Conservation (phyloP, 805 yeast genomes). For the Saturnispora sanitii region DNA sequence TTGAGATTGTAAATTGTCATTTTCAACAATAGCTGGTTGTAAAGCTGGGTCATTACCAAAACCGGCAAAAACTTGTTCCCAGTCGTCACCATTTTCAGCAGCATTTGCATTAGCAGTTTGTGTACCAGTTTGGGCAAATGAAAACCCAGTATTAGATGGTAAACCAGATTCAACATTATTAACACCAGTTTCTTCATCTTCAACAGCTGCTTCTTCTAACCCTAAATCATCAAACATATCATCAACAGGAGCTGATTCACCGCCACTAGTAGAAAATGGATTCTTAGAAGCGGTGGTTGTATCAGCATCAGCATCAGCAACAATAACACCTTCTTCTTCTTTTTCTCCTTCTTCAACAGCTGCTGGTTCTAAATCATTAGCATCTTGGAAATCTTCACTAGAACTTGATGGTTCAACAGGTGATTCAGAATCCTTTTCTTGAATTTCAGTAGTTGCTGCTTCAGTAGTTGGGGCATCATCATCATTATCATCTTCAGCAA, state of each 20-base stretch:
- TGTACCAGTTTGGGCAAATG: constrained; percentile 14
- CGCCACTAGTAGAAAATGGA: constrained; percentile 12
- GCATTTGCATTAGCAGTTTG: constrained; percentile 7
- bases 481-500: no score
- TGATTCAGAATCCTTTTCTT: background rate
- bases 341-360: constrained; percentile 7
- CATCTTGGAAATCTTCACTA: constrained; percentile 11
- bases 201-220: constrained; percentile 26
- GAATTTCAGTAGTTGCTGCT: background rate
- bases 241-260: constrained; percentile 13
- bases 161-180: background rate
- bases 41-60: constrained; percentile 48
- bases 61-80: constrained; percentile 92
- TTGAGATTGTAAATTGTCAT: constrained; percentile 6
- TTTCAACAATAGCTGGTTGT: constrained; percentile 14
- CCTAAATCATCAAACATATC: constrained; percentile 29
- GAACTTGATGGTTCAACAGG: constrained; percentile 10
- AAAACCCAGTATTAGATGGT: constrained; percentile 16
- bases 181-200: constrained; percentile 10
- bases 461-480: constrained; percentile 8
- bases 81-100: constrained; percentile 53
- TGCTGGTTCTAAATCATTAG: constrained; percentile 10
- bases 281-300: constrained; percentile 6
- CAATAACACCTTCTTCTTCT: no score
- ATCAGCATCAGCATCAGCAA: background rate